phyloP scores from a whole-genome alignment of 306 rosid species.

The Gastrolobium villosum region DNA sequence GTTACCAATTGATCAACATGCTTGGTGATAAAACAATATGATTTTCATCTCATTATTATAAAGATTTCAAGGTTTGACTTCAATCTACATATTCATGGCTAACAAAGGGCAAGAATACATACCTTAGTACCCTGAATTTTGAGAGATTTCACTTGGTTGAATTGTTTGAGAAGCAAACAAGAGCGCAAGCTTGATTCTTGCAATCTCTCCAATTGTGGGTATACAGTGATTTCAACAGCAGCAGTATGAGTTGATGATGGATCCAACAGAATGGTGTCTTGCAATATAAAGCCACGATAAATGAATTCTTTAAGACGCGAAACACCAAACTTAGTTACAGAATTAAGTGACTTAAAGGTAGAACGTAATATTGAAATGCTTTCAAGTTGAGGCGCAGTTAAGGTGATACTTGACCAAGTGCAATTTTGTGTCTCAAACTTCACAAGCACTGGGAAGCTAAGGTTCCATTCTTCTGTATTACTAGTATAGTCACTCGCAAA shows the following conservation, averaged over 20 bases:
- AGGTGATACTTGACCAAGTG: not conserved
- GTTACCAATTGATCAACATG: too few relatives aligned
- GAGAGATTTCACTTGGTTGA: not conserved
- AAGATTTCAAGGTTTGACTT: not conserved
- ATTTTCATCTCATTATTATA: not conserved
- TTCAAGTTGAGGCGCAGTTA: constrained; percentile 29
- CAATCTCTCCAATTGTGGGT: not conserved
- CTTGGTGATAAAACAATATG: not conserved
- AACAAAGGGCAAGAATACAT: not conserved
- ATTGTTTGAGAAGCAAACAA: constrained; percentile 8
- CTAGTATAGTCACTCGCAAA: not conserved
- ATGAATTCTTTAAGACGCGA: not conserved
- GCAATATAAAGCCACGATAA: not conserved
- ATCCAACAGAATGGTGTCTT: not conserved
- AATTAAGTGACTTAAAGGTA: too few relatives aligned
- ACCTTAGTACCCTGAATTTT: not conserved
- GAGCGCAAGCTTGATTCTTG: too few relatives aligned
- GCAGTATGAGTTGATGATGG: not conserved
- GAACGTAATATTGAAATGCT: not conserved
- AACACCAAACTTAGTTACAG: constrained; percentile 4
- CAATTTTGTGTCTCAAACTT: not conserved
- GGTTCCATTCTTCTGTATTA: not conserved
- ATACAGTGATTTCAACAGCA: not conserved
- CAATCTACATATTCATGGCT: not conserved
- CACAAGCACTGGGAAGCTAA: not conserved